Evolutionary conservation across 2,329 filamentous ascomycete species (phyloP), one percentile per base, ranked within the genome.

Genomic region (Colletotrichum kahawae): DNA sequence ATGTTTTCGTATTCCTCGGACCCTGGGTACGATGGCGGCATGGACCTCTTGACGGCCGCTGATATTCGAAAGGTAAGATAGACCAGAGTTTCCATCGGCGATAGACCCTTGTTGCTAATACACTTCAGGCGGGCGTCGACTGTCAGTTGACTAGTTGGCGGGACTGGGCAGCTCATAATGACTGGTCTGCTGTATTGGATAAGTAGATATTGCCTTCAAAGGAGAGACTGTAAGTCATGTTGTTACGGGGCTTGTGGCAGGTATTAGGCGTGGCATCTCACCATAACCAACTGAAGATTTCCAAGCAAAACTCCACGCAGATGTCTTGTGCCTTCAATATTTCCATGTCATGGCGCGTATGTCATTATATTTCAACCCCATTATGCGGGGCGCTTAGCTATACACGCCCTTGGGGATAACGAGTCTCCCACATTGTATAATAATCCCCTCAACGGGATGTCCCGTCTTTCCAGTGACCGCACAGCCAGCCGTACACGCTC

Each of bases 1-100:
- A 89, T 90, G 88, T 89, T 85, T 59, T 76, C 79, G 2, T 90
- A 90, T 74, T 83, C 82, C 13, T 86, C 84, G 0, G 82, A 88
- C 43, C 87, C 88, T 0, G 88, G 88, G 0, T 90, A 90, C 70
- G 87, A 88, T 74, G 88, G 88, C 1, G 87, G 81, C 1, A 86
- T 85, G 81, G 78, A 82, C 0, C 71, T 89, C 18, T 70, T 88
- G 69, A 87, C 77, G 57, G 87, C 86, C 0, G 81, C 84, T 66
- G 86, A 89, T 77, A 78, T 90, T 43, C 79, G 78, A 67, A 83
- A 86, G 80, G 87, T 88, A 76, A 82, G 83, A 38, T 21, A 7
- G 0, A 6, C 12, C n/a, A 12, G 14, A 36, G 5, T 13, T 29
- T 16, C 16, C 13, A 12, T 3, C 9, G 4, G 21, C 12, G 4